Base-by-base conservation (phyloP, 257 asterid genomes). In the Datura wrightii region DNA sequence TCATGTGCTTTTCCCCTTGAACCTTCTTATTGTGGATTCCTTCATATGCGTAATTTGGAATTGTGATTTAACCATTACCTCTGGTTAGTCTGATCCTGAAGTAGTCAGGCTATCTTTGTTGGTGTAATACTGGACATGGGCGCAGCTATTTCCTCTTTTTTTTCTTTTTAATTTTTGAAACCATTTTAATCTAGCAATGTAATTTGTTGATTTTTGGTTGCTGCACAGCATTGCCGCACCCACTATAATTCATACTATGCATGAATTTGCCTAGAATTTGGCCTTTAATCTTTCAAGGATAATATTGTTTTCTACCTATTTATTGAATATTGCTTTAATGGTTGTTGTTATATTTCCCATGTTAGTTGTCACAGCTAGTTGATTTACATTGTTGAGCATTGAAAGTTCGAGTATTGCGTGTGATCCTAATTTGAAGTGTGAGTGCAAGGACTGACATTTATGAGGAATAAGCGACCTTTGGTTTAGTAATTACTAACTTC, bases 1-100 rank as follows among this genome's bases (percentile, higher is more conserved):
- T 69, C n/a, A 54, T 16, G 13, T 16, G 3, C 19, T 69, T 39
- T 69, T 69, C 52, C 76, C 52, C 31, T 39, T 69, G 52, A 39
- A 37, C 52, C n/a, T 15, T 69, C 39, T 39, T 69, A 69, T 15
- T 41, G 34, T 69, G 50, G 78, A 69, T 39, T 39, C 8, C 78
- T 69, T 7, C 52, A 39, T 39, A 69, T 7, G 52, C 78, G 31
- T 69, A 39, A 39, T 67, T 66, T 16, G 31, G 52, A 41, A 4
- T 69, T 69, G 52, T 8, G 34, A 52, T 67, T 67, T 15, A 74
- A 48, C 13, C 80, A 74, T 48, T 42, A 6, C 19, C 60, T 48
- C 59, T 74, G 80, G 80, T 74, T 74, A 74, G 80, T 48, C 11
- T 74, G 80, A 19, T 74, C 80, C 60, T 46, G 42, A 74, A 19